Conservation (phyloP, 169 alveolate species). For the Babesia divergens region DNA sequence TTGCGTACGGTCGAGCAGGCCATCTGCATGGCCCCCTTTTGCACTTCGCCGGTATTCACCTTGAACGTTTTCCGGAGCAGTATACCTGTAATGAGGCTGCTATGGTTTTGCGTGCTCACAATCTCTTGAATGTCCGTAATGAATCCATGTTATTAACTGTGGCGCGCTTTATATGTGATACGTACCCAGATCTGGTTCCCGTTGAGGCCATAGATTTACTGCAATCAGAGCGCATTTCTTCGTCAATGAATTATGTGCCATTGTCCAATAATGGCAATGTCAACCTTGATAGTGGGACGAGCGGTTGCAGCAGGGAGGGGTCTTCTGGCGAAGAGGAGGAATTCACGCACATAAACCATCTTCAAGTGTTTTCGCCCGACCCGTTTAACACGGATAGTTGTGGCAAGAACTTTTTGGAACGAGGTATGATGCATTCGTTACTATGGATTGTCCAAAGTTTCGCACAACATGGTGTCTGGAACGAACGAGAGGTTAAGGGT, state of each 20-base stretch:
- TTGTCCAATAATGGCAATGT: too few relatives aligned
- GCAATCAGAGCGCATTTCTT: neutral
- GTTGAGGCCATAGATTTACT: constrained; percentile 5
- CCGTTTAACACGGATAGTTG: neutral
- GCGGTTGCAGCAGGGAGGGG: neutral
- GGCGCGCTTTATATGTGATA: constrained; percentile 15
- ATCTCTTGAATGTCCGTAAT: constrained; percentile 30
- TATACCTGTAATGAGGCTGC: constrained; percentile 49
- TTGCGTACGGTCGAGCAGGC: constrained; percentile 65
- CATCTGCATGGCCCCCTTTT: constrained; percentile 75
- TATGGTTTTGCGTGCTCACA: constrained; percentile 39
- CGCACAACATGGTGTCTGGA: constrained; percentile 37
- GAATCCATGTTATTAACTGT: constrained; percentile 25
- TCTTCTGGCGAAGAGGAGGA: constrained; percentile 1
- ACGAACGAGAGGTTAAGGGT: constrained; percentile 32
- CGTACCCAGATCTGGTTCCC: constrained; percentile 47
- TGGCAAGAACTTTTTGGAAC: constrained; percentile 8
- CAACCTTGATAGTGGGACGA: too few relatives aligned
- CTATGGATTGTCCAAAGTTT: constrained; percentile 53
- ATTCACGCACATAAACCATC: constrained; percentile 34
- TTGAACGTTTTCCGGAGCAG: constrained; percentile 29
- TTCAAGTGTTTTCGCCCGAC: constrained; percentile 8
- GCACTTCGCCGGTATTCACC: constrained; percentile 61
- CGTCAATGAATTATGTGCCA: neutral
- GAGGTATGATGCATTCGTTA: constrained; percentile 51